Evolutionary conservation across 495 filamentous ascomycete species (phyloP), one percentile per base, ranked within the genome.

Genomic region (Penicillium cosmopolitanum): DNA sequence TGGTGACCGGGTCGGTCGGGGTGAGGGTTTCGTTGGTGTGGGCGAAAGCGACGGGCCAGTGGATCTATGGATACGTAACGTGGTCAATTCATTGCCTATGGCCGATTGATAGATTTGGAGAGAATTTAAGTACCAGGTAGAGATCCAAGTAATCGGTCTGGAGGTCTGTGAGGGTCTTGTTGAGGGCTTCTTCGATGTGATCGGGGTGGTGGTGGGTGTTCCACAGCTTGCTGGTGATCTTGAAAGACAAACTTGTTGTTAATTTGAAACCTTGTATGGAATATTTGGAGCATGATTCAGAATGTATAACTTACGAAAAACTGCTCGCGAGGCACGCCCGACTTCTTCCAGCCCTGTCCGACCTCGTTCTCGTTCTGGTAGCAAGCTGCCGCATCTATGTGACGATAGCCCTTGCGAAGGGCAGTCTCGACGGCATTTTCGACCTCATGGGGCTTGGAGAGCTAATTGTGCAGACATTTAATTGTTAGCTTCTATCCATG

Each of bases 11-110:
- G 51, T 76, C 71, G 2, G 62, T 68, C 13, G 71, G 73, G 6
- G 67, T 67, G 53, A 74, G 64, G 40, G 68, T 73, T 44, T 73
- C 71, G 38, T 89, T 91, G 18, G 77, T 70, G 74, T 94, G 89
- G 61, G 93, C 89, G 4, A 96, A 77, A 2, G 74, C 67, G 12
- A 74, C 69, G 10, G 74, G 72, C 74, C 74, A 77, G 61, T 77
- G 70, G 47, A 77, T 73, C 74, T 77, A 19, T 57, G 3, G 11
- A 18, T 23, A 28, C 4, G 5, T 21, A 16, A 28, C 28, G 5
- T 21, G 33, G 28, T 40, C 40, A 25, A 13, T 9, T 42, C 10
- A 38, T 13, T 31, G 21, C 36, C 23, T 46, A 16, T 51, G 11
- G 33, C 6, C 18, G 18, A 11, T 33, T 4, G 15, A 10, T 31